A percentile compares a stretch with the other conserved stretches of the same genome.
These are phyloP conservation scores for Camellia lanceoleosa DNA, from an alignment of 148 eudicot genomes.

Conservation along the genomic window DNA sequence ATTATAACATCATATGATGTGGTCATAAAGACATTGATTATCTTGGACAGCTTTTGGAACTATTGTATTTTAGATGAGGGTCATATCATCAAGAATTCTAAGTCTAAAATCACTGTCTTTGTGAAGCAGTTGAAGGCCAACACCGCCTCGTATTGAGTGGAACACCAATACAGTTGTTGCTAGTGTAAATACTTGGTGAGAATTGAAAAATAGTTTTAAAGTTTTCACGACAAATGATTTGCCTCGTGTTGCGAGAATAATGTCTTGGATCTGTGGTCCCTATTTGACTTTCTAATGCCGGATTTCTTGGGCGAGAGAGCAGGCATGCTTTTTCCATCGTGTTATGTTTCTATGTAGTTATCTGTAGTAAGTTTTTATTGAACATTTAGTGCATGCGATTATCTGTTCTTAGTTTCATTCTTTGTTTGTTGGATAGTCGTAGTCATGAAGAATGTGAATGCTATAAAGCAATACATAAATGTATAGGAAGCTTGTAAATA, in stretches of 20 bases:
- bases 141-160: conserved; percentile 98
- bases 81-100: conserved; percentile 84
- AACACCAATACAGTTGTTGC: conserved; percentile 79
- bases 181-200: not conserved
- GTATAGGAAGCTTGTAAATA: not conserved
- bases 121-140: conserved; percentile 96
- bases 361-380: conserved; percentile 10
- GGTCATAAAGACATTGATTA: conserved; percentile 91
- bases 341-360: not conserved
- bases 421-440: not conserved
- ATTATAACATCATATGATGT: conserved; percentile 94
- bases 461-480: not conserved
- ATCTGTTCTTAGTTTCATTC: not conserved
- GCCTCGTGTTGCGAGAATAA: conserved; percentile 56
- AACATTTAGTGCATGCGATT: not conserved
- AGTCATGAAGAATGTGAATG: not conserved
- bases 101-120: conserved; percentile 93
- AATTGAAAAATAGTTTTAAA: not conserved
- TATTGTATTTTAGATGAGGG: conserved; percentile 97
- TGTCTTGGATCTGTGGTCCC: conserved; percentile 97
- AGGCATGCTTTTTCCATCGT: conserved; percentile 30
- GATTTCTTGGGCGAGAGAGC: conserved; percentile 97
- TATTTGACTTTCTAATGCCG: conserved; percentile 99
- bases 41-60: conserved; percentile 82
- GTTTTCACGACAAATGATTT: conserved; percentile 4